Base-by-base conservation (phyloP, 192 early-diverging fungal species). In the Dissophora ornata region DNA sequence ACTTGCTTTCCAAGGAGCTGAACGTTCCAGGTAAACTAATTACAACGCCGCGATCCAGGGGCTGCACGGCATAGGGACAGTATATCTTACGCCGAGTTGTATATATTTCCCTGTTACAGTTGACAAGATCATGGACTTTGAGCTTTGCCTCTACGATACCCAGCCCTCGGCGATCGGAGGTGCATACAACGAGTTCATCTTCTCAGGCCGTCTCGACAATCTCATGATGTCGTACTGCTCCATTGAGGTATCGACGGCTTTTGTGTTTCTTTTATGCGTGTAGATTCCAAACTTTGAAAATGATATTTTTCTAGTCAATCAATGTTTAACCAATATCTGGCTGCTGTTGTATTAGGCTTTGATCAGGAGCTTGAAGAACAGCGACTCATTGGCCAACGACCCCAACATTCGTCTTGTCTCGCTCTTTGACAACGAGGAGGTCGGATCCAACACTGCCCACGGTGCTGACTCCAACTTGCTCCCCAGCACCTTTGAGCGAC, bases 351-450 rank as follows among this genome's bases (percentile, higher is more conserved):
- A 8, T 52, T 58, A 90, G 82, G 87, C 87, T 42, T 69, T 94
- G 55, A 81, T 89, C 57, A 80, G 86, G 38, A 85, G 84, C 45
- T 68, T 81, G 28, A 81, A 77, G 46, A 46, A 28, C 51, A 51
- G 48, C 9, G 71, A 81, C 15, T 78, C 75, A 36, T 33, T 93
- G 34, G 84, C 78, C 28, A 79, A 84, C 30, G 93, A 95, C 53
- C 60, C 87, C 51, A 87, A 90, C 55, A 90, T 97, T 66, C 90
- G 97, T 46, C 81, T 99, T 40, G 86, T 95, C 36, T 87, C 92
- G 25, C 85, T 98, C 38, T 99, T 99, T 69, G 98, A 99, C 80
- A 98, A 99, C 83, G 98, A 99, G 79, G 98, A 99, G 67, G 89
- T 99, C 33, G 98, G 98, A 28, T 95, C 93, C 28, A 84, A 81